phyloP scores from a whole-genome alignment of 1,139 yeast species.

The Yamadazyma jaroonii region DNA sequence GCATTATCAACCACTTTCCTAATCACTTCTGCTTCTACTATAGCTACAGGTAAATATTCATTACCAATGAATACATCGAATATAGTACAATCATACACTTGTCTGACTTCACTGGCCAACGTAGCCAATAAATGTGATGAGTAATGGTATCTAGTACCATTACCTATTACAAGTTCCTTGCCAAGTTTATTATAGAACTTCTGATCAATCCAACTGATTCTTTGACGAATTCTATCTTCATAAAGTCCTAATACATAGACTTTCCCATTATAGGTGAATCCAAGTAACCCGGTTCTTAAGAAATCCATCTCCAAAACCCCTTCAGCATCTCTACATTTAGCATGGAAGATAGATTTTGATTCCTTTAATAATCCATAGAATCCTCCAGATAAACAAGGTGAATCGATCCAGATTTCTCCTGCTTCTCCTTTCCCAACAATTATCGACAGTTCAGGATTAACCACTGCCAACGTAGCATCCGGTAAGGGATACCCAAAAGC shows the following conservation, averaged over 20 bases:
- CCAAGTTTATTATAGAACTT: conserved; percentile 31
- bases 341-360: conserved; percentile 77
- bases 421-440: conserved; percentile 71
- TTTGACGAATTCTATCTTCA: conserved; percentile 87
- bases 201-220: conserved; percentile 62
- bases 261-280: conserved; percentile 83
- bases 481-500: conserved; percentile 95
- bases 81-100: conserved; percentile 86
- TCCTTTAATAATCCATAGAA: conserved; percentile 73
- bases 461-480: conserved; percentile 90
- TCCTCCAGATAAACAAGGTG: conserved; percentile 85
- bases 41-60: conserved; percentile 82
- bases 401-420: conserved; percentile 98
- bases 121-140: conserved; percentile 82
- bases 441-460: conserved; percentile 82
- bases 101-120: conserved; percentile 75
- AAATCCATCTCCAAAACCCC: conserved; percentile 75
- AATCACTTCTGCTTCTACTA: conserved; percentile 82
- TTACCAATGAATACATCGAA: conserved; percentile 84
- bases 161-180: conserved; percentile 32
- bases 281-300: conserved; percentile 85
- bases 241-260: conserved; percentile 85
- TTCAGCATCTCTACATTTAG: conserved; percentile 68
- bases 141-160: conserved; percentile 65
- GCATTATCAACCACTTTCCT: conserved; percentile 31